phyloP scores from a whole-genome alignment of 2,329 filamentous ascomycete species.

The Epichloe bromicola region DNA sequence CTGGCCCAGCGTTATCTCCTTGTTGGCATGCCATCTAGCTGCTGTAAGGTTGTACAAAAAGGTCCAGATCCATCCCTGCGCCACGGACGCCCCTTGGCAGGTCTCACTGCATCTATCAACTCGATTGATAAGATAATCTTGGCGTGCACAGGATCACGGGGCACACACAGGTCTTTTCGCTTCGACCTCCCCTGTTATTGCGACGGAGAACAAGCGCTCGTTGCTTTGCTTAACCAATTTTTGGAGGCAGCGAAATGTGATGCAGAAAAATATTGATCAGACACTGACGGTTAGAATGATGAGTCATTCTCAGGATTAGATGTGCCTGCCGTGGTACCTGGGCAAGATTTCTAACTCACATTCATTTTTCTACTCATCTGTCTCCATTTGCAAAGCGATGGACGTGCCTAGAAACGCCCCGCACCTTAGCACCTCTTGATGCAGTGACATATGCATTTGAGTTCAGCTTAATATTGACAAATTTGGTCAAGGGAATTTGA shows the following conservation, averaged over 20 bases:
- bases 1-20: not conserved
- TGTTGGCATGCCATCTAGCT: not conserved
- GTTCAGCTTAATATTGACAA: no score
- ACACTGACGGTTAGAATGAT: not conserved
- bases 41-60: not conserved
- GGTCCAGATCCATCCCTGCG: conserved; percentile 1
- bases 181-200: not conserved
- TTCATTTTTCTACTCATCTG: no score
- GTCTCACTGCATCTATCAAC: not conserved
- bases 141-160: not conserved
- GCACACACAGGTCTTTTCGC: not conserved
- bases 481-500: no score
- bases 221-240: no score
- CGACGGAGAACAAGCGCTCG: not conserved
- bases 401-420: no score
- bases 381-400: no score
- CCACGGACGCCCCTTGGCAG: conserved; percentile 1
- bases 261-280: not conserved
- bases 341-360: no score
- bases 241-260: no score
- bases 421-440: no score
- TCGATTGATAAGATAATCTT: conserved; percentile 8
- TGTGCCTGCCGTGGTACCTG: not conserved
- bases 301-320: no score
- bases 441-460: no score